Conservation (phyloP, 1,284 basidiomycete species). For the Porodaedalea pini region DNA sequence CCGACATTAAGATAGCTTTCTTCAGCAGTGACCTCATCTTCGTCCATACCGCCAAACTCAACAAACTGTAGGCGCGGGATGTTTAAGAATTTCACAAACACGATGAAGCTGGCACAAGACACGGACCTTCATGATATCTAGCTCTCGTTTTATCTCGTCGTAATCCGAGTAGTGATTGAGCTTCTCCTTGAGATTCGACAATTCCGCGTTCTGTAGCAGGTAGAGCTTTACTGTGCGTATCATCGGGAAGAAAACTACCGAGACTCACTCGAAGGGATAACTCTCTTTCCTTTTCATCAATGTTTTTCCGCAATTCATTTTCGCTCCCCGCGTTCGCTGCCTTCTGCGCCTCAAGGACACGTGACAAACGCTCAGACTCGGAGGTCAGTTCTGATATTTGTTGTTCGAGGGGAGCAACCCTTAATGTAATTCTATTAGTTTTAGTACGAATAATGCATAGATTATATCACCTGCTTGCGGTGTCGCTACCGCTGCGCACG, state of each 20-base stretch:
- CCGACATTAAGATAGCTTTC: constrained; percentile 27
- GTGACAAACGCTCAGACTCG: constrained; percentile 69
- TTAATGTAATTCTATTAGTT: constrained; percentile 30
- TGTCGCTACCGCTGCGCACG: constrained; percentile 76
- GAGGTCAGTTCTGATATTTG: constrained; percentile 71
- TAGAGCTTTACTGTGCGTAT: background rate
- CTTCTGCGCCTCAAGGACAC: constrained; percentile 70
- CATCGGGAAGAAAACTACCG: background rate
- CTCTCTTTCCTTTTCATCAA: constrained; percentile 62
- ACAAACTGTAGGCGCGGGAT: constrained; percentile 63
- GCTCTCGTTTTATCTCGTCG: constrained; percentile 93
- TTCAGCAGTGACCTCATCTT: constrained; percentile 54
- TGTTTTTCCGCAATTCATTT: constrained; percentile 45
- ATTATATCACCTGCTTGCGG: constrained; percentile 61
- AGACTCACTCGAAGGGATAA: constrained; percentile 51
- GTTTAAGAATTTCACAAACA: constrained; percentile 5
- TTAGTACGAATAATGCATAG: constrained; percentile 1
- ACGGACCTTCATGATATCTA: constrained; percentile 93
- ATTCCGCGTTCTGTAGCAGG: constrained; percentile 48
- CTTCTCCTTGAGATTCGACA: constrained; percentile 62
- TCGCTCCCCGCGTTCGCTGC: constrained; percentile 49
- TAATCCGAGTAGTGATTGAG: constrained; percentile 80
- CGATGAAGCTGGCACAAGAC: background rate
- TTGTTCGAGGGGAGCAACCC: constrained; percentile 67
- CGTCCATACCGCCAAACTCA: constrained; percentile 85